Conservation (phyloP, 306 rosid species). For the Echinosophora koreensis region DNA sequence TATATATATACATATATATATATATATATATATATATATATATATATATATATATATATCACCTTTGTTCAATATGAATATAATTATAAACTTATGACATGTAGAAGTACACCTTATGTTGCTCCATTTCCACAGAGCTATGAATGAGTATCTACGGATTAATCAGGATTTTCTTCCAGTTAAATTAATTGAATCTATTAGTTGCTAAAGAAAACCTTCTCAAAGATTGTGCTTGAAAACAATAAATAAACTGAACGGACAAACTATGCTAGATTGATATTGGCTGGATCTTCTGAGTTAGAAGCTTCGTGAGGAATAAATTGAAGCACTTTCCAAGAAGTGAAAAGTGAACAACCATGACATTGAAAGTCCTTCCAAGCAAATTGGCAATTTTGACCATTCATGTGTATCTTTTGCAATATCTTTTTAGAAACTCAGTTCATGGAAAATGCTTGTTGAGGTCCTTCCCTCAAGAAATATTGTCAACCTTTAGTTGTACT, state of each 20-base stretch:
- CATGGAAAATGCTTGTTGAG: conserved; percentile 7
- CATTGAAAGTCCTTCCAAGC: conserved; percentile 4
- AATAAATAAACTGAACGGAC: conserved; percentile 15
- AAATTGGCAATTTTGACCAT: conserved; percentile 44
- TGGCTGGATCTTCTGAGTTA: conserved; percentile 17
- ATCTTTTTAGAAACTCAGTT: conserved; percentile 33
- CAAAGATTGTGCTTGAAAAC: conserved; percentile 21
- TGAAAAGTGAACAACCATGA: conserved; percentile 22
- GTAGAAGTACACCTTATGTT: conserved; percentile 37
- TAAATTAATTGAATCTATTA: conserved; percentile 37
- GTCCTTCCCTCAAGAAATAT: conserved; percentile 23
- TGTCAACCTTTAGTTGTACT: conserved; percentile 25
- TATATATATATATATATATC: conserved; percentile 15
- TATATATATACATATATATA: no score
- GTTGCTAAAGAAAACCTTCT: conserved; percentile 31
- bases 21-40: neutral
- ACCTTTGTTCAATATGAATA: conserved; percentile 15
- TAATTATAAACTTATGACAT: conserved; percentile 17
- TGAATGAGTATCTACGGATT: conserved; percentile 24
- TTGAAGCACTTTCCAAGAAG: conserved; percentile 12
- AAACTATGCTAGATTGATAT: neutral
- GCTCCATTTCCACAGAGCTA: conserved; percentile 38
- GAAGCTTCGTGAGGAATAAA: conserved; percentile 10
- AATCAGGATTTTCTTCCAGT: conserved; percentile 27
- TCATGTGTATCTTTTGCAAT: conserved; percentile 7